Percentiles rank a stretch among this genome's conserved stretches.
Conservation (phyloP, 495 filamentous ascomycete genomes). For the Aspergillus baeticus region DNA sequence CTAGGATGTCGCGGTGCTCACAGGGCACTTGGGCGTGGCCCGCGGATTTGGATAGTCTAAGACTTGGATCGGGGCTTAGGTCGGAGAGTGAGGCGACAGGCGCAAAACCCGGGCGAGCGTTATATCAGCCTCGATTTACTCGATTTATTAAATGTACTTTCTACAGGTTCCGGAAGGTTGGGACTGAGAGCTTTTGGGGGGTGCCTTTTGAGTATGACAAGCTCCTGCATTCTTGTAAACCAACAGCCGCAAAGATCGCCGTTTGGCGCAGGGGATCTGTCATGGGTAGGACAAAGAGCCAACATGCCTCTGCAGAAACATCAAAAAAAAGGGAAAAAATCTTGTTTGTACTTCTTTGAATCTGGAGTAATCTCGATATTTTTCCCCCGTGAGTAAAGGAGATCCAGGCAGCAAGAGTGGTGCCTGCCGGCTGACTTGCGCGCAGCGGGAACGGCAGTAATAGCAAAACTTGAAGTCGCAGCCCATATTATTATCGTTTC, state of each 20-base stretch:
- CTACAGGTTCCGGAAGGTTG: too few species aligned
- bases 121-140: not conserved
- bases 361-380: not conserved
- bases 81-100: not conserved
- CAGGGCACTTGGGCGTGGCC: slow-evolving; percentile 5
- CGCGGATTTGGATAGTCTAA: not conserved
- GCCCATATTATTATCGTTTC: too few species aligned
- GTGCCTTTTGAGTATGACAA: not conserved
- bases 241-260: not conserved
- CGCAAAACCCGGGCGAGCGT: not conserved
- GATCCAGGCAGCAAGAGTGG: slow-evolving; percentile 3
- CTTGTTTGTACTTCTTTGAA: too few species aligned
- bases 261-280: not conserved
- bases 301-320: not conserved
- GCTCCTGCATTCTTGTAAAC: not conserved
- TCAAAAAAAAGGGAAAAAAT: not conserved
- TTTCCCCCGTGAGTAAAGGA: not conserved
- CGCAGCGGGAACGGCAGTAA: too few species aligned
- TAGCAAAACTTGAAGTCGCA: too few species aligned
- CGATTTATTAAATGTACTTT: too few species aligned
- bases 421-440: slow-evolving; percentile 7
- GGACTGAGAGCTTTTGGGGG: not conserved
- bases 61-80: not conserved
- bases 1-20: not conserved
- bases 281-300: not conserved